phyloP scores from a whole-genome alignment of 805 yeast genomes.

The Cyberlindnera xishuangbannaensis region DNA sequence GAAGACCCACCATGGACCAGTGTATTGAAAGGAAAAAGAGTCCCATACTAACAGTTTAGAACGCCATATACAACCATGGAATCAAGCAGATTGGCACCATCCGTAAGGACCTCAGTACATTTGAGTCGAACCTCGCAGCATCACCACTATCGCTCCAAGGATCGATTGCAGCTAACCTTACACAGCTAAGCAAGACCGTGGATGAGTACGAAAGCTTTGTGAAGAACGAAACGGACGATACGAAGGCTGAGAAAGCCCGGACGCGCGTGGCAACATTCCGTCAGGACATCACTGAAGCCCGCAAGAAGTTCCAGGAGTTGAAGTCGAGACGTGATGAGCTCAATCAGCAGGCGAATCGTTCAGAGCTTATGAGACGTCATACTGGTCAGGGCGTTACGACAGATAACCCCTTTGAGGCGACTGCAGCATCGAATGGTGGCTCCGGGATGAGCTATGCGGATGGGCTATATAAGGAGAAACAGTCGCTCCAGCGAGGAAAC shows the following conservation, averaged over 20 bases:
- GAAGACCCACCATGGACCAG: too few relatives aligned
- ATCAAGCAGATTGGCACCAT: slow-evolving; percentile 75
- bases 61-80: slow-evolving; percentile 86
- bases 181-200: slow-evolving; percentile 69
- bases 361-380: slow-evolving; percentile 38
- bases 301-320: slow-evolving; percentile 29
- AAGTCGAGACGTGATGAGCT: slow-evolving; percentile 31
- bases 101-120: slow-evolving; percentile 58
- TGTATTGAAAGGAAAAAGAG: too few relatives aligned
- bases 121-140: slow-evolving; percentile 59
- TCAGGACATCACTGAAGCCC: slow-evolving; percentile 27
- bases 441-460: slow-evolving; percentile 31
- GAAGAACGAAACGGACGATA: slow-evolving; percentile 51
- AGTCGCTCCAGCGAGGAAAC: slow-evolving; percentile 59
- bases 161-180: slow-evolving; percentile 72
- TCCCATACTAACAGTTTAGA: too few relatives aligned
- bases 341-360: slow-evolving; percentile 35
- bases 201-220: slow-evolving; percentile 58
- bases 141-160: slow-evolving; percentile 76
- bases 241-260: slow-evolving; percentile 50
- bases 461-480: slow-evolving; percentile 66
- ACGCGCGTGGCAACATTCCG: slow-evolving; percentile 57
- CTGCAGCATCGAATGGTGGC: not conserved
- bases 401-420: slow-evolving; percentile 19
- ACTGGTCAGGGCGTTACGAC: slow-evolving; percentile 5